phyloP scores from a whole-genome alignment of 2,329 filamentous ascomycete genomes.

The Diaporthe vexans region DNA sequence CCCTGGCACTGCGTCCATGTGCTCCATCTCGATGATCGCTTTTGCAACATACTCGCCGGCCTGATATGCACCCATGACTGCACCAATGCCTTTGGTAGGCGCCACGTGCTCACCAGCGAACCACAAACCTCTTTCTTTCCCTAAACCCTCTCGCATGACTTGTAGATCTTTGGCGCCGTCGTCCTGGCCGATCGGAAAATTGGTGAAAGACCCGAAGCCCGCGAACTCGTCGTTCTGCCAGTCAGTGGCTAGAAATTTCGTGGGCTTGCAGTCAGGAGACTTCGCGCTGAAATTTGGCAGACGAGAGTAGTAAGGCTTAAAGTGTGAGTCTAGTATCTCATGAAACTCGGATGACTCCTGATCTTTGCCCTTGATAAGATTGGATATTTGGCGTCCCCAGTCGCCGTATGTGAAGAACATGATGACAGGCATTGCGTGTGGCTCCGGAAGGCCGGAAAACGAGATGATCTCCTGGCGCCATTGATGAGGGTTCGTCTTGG shows the following conservation, averaged over 20 bases:
- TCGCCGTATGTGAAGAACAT: not conserved
- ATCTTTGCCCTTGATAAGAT: not conserved
- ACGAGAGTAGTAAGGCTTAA: conserved; percentile 9
- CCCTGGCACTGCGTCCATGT: not conserved
- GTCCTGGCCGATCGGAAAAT: not conserved
- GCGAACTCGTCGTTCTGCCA: not conserved
- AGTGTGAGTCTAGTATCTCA: not conserved
- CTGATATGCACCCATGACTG: not conserved
- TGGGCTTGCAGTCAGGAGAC: not conserved
- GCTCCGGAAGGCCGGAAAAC: not conserved
- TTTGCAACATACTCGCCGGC: not conserved
- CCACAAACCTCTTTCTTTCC: not conserved
- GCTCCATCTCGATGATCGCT: not conserved
- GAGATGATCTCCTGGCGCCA: not conserved
- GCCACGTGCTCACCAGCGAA: not conserved
- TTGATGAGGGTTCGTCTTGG: not conserved
- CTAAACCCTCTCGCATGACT: not conserved
- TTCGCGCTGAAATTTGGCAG: not conserved
- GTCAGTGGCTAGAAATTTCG: not conserved
- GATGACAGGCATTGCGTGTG: not conserved
- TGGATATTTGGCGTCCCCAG: not conserved
- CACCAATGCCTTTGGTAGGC: not conserved
- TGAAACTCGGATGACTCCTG: not conserved
- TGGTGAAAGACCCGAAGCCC: not conserved
- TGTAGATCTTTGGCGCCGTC: not conserved